Percentiles rank a stretch among this genome's conserved stretches.
Evolutionary conservation across 805 yeast species (phyloP).

Genomic region (Saturnispora zaruensis): DNA sequence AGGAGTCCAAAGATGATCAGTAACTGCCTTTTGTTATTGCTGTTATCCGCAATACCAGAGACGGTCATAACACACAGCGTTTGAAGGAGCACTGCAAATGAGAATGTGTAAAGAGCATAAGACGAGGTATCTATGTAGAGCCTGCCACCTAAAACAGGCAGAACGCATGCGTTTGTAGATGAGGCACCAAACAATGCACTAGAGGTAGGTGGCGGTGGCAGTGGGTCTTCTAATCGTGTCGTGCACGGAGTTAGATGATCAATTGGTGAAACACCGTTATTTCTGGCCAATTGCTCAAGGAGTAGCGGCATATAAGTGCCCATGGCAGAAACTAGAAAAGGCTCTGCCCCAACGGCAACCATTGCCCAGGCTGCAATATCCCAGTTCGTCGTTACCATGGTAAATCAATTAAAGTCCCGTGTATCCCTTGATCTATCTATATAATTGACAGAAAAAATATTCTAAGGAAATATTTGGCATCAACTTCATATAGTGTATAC

Average conservation of each 20-base stretch:
- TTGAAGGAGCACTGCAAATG: constrained; percentile 64
- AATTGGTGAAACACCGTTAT: constrained; percentile 54
- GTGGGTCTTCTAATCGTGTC: constrained; percentile 19
- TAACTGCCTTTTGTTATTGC: constrained; percentile 48
- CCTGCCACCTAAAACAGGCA: constrained; percentile 25
- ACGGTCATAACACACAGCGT: constrained; percentile 61
- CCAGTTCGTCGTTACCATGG: constrained; percentile 13
- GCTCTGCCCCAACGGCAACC: constrained; percentile 50
- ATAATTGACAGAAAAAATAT: not conserved
- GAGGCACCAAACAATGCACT: not conserved
- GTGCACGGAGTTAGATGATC: constrained; percentile 54
- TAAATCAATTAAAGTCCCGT: not conserved
- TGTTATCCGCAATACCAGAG: constrained; percentile 65
- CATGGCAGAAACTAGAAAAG: constrained; percentile 70
- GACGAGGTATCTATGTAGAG: constrained; percentile 61
- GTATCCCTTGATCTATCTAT: not conserved
- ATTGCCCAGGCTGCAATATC: constrained; percentile 16
- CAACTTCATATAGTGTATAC: not conserved
- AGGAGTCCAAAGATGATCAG: constrained; percentile 47
- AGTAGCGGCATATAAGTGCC: constrained; percentile 71
- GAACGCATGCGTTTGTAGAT: constrained; percentile 21
- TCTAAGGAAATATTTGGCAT: not conserved
- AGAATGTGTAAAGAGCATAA: constrained; percentile 65
- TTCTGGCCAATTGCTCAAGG: constrained; percentile 63
- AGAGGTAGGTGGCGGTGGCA: constrained; percentile 29